Evolutionary conservation across 148 eudicot species (phyloP).

Genomic region (Oxyria digyna): DNA sequence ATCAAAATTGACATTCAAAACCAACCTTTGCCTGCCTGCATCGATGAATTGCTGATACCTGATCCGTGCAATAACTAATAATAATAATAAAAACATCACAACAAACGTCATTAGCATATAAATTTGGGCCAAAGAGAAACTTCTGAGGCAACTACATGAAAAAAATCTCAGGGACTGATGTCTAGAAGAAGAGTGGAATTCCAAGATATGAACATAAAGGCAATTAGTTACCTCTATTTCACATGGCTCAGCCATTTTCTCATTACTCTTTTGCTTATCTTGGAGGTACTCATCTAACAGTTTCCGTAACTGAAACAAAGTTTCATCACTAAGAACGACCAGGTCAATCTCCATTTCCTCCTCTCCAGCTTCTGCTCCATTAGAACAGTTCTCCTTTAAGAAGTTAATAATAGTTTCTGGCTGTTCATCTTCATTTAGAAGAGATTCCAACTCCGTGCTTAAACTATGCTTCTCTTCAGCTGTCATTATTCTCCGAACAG

Average conservation of each 20-base stretch:
- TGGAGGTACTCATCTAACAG: conserved; percentile 38
- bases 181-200: neutral
- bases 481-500: conserved; percentile 27
- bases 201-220: neutral
- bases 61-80: conserved; percentile 45
- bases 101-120: neutral
- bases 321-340: conserved; percentile 36
- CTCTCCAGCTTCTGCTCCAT: conserved; percentile 27
- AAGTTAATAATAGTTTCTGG: conserved; percentile 45
- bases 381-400: conserved; percentile 32
- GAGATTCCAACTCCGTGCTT: conserved; percentile 40
- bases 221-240: conserved; percentile 59
- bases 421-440: conserved; percentile 29
- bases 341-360: conserved; percentile 73
- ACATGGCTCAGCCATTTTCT: conserved; percentile 43
- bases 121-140: neutral
- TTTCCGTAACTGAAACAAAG: conserved; percentile 36
- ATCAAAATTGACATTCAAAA: neutral
- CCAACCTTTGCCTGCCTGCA: conserved; percentile 47
- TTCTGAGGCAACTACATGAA: neutral
- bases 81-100: neutral
- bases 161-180: neutral
- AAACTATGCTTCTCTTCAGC: conserved; percentile 39
- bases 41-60: conserved; percentile 54
- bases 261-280: conserved; percentile 24